These are phyloP conservation scores for Pseudocercospora macadamiae DNA, from an alignment of 2,329 filamentous ascomycete genomes.

Conservation along the genomic window DNA sequence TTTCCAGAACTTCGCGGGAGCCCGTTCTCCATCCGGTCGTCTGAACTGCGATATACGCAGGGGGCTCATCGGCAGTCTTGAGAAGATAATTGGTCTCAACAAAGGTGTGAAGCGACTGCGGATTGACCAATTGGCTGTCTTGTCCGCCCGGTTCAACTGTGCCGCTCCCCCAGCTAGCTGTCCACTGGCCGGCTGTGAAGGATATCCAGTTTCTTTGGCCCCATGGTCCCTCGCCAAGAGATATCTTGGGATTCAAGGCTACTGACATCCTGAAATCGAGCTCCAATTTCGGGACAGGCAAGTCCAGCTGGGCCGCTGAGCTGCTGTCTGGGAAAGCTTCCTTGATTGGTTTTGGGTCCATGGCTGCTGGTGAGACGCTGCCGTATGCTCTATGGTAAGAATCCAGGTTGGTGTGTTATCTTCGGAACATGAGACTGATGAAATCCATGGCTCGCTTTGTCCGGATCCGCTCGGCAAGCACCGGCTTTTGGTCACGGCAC, in stretches of 20 bases:
- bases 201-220: conserved; percentile 57
- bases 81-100: conserved; percentile 25
- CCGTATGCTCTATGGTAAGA: neutral
- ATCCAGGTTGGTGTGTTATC: neutral
- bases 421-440: neutral
- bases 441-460: neutral
- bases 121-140: conserved; percentile 25
- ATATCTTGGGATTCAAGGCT: conserved; percentile 55
- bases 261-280: conserved; percentile 58
- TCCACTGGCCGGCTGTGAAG: conserved; percentile 56
- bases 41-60: conserved; percentile 25
- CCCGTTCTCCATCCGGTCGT: conserved; percentile 27
- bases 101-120: conserved; percentile 17
- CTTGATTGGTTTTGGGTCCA: conserved; percentile 17
- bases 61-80: conserved; percentile 19
- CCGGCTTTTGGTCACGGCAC: neutral
- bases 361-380: neutral
- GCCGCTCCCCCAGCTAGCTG: conserved; percentile 56
- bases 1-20: conserved; percentile 21
- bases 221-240: conserved; percentile 50
- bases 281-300: conserved; percentile 52
- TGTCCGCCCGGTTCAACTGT: conserved; percentile 41
- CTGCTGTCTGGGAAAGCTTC: neutral
- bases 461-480: neutral
- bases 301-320: conserved; percentile 14